Evolutionary conservation across 2,329 filamentous ascomycete genomes (phyloP).

Genomic region (Microsporum audouinii): DNA sequence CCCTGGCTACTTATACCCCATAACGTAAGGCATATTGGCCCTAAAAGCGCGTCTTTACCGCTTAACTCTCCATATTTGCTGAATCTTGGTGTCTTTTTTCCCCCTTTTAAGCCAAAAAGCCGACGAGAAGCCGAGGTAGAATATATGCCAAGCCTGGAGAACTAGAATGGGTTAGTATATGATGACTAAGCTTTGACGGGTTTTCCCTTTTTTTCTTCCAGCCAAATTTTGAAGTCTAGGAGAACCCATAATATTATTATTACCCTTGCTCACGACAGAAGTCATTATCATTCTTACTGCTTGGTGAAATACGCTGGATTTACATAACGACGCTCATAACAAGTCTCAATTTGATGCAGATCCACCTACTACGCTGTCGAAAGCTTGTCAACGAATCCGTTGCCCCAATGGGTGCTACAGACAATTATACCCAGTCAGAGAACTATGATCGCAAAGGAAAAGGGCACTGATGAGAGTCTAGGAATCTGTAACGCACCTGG

Average conservation of each 20-base stretch:
- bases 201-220: neutral
- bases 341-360: neutral
- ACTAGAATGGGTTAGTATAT: neutral
- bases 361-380: neutral
- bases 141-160: neutral
- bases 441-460: neutral
- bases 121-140: neutral
- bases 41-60: no score
- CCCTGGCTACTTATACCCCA: no score
- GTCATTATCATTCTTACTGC: no score
- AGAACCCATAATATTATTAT: neutral
- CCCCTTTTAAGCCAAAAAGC: neutral
- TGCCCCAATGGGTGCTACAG: conserved; percentile 11
- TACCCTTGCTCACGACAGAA: neutral
- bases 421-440: neutral
- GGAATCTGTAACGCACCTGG: conserved; percentile 42
- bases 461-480: neutral
- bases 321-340: neutral
- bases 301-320: neutral
- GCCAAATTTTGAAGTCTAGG: neutral
- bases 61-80: no score
- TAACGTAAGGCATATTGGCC: no score
- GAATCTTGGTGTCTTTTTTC: no score
- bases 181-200: neutral
- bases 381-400: conserved; percentile 10